Evolutionary conservation across 78 protist species (phyloP).

Genomic region (Planoprotostelium fungivorum): DNA sequence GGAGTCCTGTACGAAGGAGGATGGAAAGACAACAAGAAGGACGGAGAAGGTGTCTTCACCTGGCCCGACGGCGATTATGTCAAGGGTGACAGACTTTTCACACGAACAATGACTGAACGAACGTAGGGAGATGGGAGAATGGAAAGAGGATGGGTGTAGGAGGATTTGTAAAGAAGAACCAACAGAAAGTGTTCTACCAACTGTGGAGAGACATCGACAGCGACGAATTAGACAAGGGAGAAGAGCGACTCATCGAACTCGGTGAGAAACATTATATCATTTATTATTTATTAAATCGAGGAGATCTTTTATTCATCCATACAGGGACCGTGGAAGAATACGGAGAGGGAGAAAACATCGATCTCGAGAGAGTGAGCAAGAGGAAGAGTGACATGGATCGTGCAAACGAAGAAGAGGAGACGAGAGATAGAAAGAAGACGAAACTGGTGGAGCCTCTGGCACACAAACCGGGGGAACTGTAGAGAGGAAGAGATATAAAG

Average conservation of each 20-base stretch:
- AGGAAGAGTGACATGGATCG: background rate
- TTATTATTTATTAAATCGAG: no score
- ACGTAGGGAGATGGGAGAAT: background rate
- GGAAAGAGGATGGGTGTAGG: background rate
- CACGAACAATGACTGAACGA: background rate
- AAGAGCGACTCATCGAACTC: background rate
- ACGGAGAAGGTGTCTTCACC: background rate
- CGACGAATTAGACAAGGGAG: background rate
- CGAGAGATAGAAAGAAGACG: background rate
- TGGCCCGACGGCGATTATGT: background rate
- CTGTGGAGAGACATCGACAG: background rate
- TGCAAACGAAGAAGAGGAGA: background rate
- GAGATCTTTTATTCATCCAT: no score
- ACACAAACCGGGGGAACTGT: no score
- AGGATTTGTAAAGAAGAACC: background rate
- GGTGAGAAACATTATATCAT: background rate
- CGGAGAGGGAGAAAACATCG: background rate
- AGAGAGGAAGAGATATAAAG: no score
- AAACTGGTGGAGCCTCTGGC: background rate
- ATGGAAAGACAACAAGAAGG: background rate
- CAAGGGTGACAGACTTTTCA: background rate
- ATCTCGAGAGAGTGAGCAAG: background rate
- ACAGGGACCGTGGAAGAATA: background rate
- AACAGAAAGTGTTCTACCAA: background rate
- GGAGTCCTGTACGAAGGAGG: background rate